A percentile compares a stretch with the other conserved stretches of the same genome.
phyloP scores from a whole-genome alignment of 805 yeast genomes.

The Sporopachydermia quercuum region DNA sequence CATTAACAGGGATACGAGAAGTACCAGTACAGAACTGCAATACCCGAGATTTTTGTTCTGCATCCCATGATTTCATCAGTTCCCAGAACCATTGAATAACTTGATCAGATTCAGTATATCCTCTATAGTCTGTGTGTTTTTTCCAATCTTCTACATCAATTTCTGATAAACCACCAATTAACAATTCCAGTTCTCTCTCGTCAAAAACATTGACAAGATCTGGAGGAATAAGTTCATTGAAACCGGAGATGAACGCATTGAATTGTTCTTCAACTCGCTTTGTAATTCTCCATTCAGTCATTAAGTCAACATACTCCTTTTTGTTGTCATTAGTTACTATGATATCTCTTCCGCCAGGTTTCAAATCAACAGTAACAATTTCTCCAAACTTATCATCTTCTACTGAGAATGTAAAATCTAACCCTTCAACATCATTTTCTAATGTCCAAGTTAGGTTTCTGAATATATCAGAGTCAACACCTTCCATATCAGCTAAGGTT shows the following conservation, averaged over 20 bases:
- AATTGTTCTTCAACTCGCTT: slow-evolving; percentile 76
- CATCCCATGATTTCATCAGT: slow-evolving; percentile 73
- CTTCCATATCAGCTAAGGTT: slow-evolving; percentile 75
- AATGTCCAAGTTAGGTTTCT: slow-evolving; percentile 74
- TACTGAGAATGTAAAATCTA: slow-evolving; percentile 63
- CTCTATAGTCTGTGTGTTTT: slow-evolving; percentile 84
- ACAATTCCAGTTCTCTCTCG: slow-evolving; percentile 70
- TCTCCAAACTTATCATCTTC: slow-evolving; percentile 80
- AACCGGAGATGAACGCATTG: slow-evolving; percentile 76
- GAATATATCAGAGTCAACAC: slow-evolving; percentile 77
- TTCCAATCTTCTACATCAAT: slow-evolving; percentile 85
- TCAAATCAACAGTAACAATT: slow-evolving; percentile 59
- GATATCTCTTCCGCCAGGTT: slow-evolving; percentile 56
- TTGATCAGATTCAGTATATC: slow-evolving; percentile 75
- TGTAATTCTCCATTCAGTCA: slow-evolving; percentile 72
- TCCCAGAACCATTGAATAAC: slow-evolving; percentile 86
- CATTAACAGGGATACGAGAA: slow-evolving; percentile 80
- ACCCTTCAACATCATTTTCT: slow-evolving; percentile 62
- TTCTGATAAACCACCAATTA: slow-evolving; percentile 81
- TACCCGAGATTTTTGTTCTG: slow-evolving; percentile 73
- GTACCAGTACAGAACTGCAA: slow-evolving; percentile 88
- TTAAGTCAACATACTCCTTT: slow-evolving; percentile 68
- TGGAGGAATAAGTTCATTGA: slow-evolving; percentile 76
- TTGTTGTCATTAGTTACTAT: slow-evolving; percentile 76
- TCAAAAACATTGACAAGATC: slow-evolving; percentile 75